phyloP scores from a whole-genome alignment of 805 yeast species.

The Yamadazyma tumulicola region DNA sequence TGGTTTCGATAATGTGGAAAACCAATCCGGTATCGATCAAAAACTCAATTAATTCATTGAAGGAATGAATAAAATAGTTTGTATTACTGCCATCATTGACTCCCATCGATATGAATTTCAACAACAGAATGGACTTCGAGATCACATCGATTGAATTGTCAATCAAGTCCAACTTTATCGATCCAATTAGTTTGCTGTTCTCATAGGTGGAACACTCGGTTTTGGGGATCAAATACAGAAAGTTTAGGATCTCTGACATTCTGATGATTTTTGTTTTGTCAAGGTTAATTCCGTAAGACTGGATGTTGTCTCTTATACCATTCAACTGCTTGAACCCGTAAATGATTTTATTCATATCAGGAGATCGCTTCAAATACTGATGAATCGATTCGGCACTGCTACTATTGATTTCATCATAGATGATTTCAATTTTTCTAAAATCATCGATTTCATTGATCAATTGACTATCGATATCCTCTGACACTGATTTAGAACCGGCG shows the following conservation, averaged over 20 bases:
- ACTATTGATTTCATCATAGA: constrained; percentile 13
- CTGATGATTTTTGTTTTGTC: constrained; percentile 2
- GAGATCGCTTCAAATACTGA: background rate
- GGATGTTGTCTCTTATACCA: constrained; percentile 3
- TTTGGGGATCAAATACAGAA: constrained; percentile 6
- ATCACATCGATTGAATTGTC: constrained; percentile 5
- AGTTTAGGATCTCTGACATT: constrained; percentile 9
- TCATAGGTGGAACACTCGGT: constrained; percentile 4
- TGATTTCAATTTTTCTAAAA: constrained; percentile 9
- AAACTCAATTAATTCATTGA: constrained; percentile 36
- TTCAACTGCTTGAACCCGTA: constrained; percentile 4
- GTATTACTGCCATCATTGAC: constrained; percentile 26
- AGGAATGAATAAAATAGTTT: constrained; percentile 30
- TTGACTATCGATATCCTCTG: too few species aligned
- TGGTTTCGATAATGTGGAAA: constrained; percentile 23
- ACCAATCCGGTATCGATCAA: constrained; percentile 38
- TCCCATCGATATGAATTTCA: constrained; percentile 15
- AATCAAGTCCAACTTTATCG: constrained; percentile 8
- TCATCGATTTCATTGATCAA: constrained; percentile 4
- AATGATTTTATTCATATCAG: background rate
- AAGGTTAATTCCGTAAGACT: constrained; percentile 1
- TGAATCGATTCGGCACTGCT: constrained; percentile 1
- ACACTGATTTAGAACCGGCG: too few species aligned
- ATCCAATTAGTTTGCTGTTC: constrained; percentile 9
- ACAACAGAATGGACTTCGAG: constrained; percentile 9